Base-by-base conservation (phyloP, 768 basidiomycete species). In the Auriscalpium orientale region DNA sequence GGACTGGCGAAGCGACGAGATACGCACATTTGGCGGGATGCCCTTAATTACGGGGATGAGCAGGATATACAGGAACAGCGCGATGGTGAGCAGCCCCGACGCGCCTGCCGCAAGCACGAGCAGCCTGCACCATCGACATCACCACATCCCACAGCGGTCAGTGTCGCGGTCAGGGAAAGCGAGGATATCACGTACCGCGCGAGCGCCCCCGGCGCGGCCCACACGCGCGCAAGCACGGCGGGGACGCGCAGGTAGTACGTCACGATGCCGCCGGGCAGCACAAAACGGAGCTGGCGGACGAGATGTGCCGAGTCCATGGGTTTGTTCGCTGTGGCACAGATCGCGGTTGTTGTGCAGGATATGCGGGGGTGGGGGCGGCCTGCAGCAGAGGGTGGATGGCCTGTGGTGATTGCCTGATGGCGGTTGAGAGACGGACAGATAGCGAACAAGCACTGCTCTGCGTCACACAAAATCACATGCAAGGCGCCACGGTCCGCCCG, bases 41-140 rank as follows among this genome's bases (percentile, higher is more conserved):
- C 85, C 87, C 55, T 79, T 78, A 34, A 85, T 72, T 73, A 82
- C 76, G n/a, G 85, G 87, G 33, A 84, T 72, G 51, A 84, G 65
- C 12, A 91, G 70, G 36, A 91, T 77, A 61, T 88, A 91, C 52
- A 89, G 66, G 69, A 91, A 89, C n/a, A 91, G 69, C 1, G 71
- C 65, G 51, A 91, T 66, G 11, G 88, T 89, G n/a, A 81, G 70
- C 13, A 77, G 65, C 10, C 81, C 84, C 36, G 83, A 75, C 20
- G 72, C 75, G 3, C 82, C 69, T n/a, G 83, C 79, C 15, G 75
- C 67, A 15, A 78, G 66, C 4, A 86, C 84, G 28, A 75, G 72
- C 9, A 76, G 73, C 58, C 87, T 89, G 60, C 55, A 52, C 16
- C 13, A 44, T 33, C 18, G 18, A 18, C 50, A 13, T 35, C 16